These are phyloP conservation scores for Fomitopsis pulvina DNA, from an alignment of 768 basidiomycete genomes.

Conservation along the genomic window DNA sequence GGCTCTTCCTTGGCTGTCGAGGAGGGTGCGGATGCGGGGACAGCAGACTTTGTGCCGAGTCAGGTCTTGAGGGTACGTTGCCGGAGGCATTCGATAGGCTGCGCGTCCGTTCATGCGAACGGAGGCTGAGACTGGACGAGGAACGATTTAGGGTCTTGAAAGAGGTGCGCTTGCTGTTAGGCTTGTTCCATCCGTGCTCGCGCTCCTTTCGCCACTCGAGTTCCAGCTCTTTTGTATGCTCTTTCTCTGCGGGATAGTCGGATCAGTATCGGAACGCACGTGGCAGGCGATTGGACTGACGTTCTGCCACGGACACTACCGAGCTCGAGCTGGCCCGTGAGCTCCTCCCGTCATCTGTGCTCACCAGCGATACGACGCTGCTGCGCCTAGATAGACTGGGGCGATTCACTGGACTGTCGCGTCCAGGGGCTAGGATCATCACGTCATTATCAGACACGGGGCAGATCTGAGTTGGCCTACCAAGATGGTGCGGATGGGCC, in stretches of 20 bases:
- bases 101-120: constrained; percentile 26
- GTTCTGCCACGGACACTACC: constrained; percentile 42
- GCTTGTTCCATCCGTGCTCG: constrained; percentile 53
- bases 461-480: background rate
- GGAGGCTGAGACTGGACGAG: constrained; percentile 34
- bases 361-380: constrained; percentile 36
- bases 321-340: constrained; percentile 39
- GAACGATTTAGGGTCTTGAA: constrained; percentile 27
- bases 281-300: constrained; percentile 30
- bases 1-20: constrained; percentile 1
- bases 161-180: constrained; percentile 17
- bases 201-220: constrained; percentile 39
- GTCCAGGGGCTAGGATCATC: constrained; percentile 1
- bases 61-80: constrained; percentile 31
- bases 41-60: constrained; percentile 30
- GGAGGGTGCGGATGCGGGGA: constrained; percentile 18
- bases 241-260: constrained; percentile 33
- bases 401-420: constrained; percentile 11
- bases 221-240: constrained; percentile 35
- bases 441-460: constrained; percentile 7
- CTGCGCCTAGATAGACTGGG: constrained; percentile 19
- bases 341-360: constrained; percentile 34
- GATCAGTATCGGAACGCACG: background rate
- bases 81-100: constrained; percentile 19
- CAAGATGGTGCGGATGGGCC: constrained; percentile 3